phyloP scores from a whole-genome alignment of 2,329 filamentous ascomycete species.

The Tolypocladium pustulatum region DNA sequence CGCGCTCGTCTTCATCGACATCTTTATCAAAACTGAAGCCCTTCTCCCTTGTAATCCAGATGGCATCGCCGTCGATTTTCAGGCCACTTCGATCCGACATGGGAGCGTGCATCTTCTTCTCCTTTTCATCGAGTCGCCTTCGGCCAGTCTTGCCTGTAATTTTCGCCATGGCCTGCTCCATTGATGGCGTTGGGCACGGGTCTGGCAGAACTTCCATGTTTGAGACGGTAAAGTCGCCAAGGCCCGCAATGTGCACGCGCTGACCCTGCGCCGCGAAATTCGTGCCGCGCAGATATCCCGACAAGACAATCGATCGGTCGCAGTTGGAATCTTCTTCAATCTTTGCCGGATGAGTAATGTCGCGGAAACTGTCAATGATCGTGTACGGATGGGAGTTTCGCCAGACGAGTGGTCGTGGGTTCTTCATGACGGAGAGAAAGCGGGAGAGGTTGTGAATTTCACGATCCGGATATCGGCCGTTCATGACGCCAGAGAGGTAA shows the following conservation, averaged over 20 bases:
- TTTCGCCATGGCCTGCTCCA: slow-evolving; percentile 81
- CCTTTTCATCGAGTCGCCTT: slow-evolving; percentile 83
- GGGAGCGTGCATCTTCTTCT: slow-evolving; percentile 90
- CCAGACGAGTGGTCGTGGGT: slow-evolving; percentile 91
- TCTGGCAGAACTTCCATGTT: slow-evolving; percentile 83
- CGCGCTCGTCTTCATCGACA: slow-evolving; percentile 60
- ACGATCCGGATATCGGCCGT: slow-evolving; percentile 90
- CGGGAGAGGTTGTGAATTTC: slow-evolving; percentile 93
- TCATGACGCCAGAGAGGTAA: slow-evolving; percentile 92
- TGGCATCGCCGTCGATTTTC: slow-evolving; percentile 92
- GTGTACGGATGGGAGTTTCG: slow-evolving; percentile 93
- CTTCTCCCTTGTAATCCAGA: slow-evolving; percentile 70
- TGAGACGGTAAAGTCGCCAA: slow-evolving; percentile 78
- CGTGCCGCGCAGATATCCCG: slow-evolving; percentile 87
- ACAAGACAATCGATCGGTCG: slow-evolving; percentile 82
- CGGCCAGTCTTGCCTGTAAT: slow-evolving; percentile 71
- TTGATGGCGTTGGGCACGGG: slow-evolving; percentile 86
- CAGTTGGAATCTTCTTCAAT: slow-evolving; percentile 84
- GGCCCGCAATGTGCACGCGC: slow-evolving; percentile 80
- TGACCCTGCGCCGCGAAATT: slow-evolving; percentile 84
- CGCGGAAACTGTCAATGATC: slow-evolving; percentile 86
- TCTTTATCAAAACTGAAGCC: slow-evolving; percentile 66
- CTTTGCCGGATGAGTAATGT: slow-evolving; percentile 85
- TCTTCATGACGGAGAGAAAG: slow-evolving; percentile 98
- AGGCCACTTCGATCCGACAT: slow-evolving; percentile 97